Conservation (phyloP, 805 yeast genomes). For the Metschnikowia matae region DNA sequence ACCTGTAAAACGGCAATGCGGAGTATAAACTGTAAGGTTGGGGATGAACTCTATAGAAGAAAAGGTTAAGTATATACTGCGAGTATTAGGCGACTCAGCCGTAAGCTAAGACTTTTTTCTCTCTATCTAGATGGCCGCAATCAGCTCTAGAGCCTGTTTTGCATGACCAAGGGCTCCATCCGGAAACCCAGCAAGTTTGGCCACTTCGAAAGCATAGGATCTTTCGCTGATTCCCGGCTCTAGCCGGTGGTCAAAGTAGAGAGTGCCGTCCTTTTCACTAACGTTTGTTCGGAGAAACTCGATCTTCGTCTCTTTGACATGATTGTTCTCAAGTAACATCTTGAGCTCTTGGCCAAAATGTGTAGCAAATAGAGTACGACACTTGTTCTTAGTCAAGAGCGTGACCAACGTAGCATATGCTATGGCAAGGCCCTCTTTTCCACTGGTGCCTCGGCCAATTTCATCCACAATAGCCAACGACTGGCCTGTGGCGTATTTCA, state of each 20-base stretch:
- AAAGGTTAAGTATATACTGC: no score
- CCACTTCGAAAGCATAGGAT: slow-evolving; percentile 76
- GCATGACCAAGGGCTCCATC: slow-evolving; percentile 53
- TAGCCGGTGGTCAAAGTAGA: slow-evolving; percentile 53
- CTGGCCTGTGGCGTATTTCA: slow-evolving; percentile 30
- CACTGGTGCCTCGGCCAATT: slow-evolving; percentile 53
- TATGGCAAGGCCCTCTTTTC: slow-evolving; percentile 77
- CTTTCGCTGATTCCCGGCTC: slow-evolving; percentile 64
- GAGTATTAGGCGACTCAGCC: no score
- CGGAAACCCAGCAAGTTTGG: slow-evolving; percentile 79
- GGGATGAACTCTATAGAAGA: no score
- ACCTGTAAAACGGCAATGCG: no score
- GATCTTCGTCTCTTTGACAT: slow-evolving; percentile 24
- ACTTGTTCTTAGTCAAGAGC: slow-evolving; percentile 49
- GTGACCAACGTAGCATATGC: slow-evolving; percentile 72
- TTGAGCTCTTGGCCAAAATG: slow-evolving; percentile 56
- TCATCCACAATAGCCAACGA: slow-evolving; percentile 41
- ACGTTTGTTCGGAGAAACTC: slow-evolving; percentile 34
- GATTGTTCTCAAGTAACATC: slow-evolving; percentile 30
- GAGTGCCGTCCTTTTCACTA: slow-evolving; percentile 19
- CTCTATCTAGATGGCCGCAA: background rate
- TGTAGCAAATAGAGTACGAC: slow-evolving; percentile 84
- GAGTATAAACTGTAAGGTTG: no score
- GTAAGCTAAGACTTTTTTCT: no score
- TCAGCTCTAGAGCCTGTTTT: slow-evolving; percentile 20